phyloP scores from a whole-genome alignment of 345 rosid species.

The Rhodamnia rubescens region DNA sequence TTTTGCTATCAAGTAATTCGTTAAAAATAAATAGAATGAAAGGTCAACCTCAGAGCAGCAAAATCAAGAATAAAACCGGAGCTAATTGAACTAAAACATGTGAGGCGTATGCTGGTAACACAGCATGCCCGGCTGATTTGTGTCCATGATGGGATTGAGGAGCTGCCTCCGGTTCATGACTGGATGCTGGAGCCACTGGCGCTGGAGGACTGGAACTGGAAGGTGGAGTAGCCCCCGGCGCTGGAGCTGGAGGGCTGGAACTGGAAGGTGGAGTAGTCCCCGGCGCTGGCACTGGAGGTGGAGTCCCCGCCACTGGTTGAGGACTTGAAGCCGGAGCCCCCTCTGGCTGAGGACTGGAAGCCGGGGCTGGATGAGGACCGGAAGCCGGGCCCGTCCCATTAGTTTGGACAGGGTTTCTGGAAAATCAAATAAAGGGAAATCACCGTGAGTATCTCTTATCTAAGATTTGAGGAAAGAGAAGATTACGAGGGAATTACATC shows the following conservation, averaged over 20 bases:
- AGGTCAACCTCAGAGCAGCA: not conserved
- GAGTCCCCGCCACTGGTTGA: not conserved
- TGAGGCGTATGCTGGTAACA: not conserved
- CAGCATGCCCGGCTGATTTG: not conserved
- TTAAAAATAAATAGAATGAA: not conserved
- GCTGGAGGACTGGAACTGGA: not conserved
- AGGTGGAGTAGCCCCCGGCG: not conserved
- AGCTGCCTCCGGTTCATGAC: too few relatives aligned
- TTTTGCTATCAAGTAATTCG: not conserved
- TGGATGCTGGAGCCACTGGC: not conserved
- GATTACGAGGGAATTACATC: not conserved
- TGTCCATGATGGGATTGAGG: not conserved
- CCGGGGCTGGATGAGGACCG: not conserved
- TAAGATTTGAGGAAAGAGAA: not conserved
- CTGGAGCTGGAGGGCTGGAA: not conserved
- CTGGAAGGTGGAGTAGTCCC: too few relatives aligned
- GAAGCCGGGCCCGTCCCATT: not conserved
- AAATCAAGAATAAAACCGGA: not conserved
- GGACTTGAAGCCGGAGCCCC: not conserved
- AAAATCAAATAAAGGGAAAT: not conserved
- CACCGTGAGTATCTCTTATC: not conserved
- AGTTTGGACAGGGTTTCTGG: not conserved
- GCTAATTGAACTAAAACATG: not conserved
- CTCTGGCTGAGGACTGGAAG: not conserved
- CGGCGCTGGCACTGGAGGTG: not conserved